These are phyloP conservation scores for Leptographium wingfieldii DNA, from an alignment of 2,329 filamentous ascomycete species.

Conservation along the genomic window DNA sequence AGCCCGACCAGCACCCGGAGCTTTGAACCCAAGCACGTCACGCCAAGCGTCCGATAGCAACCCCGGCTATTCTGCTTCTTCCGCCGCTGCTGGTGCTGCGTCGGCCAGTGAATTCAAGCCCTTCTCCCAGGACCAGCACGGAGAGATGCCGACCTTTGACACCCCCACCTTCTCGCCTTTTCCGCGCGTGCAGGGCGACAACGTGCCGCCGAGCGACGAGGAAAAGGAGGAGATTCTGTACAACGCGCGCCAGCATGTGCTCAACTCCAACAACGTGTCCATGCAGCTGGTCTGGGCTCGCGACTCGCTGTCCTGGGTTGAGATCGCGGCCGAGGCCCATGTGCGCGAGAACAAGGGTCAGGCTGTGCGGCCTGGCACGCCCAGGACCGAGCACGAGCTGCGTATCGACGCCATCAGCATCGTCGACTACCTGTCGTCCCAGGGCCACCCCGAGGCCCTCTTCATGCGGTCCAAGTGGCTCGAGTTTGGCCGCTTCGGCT, in stretches of 20 bases:
- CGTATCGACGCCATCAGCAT: constrained; percentile 84
- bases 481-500: constrained; percentile 93
- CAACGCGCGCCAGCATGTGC: constrained; percentile 66
- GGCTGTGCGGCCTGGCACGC: constrained; percentile 57
- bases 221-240: constrained; percentile 86
- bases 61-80: not conserved
- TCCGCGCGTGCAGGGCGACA: constrained; percentile 72
- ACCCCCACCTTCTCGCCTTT: constrained; percentile 82
- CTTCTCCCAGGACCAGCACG: constrained; percentile 25
- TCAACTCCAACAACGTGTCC: constrained; percentile 87
- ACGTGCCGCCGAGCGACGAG: constrained; percentile 86
- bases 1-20: constrained; percentile 34
- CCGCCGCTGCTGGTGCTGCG: not conserved
- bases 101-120: constrained; percentile 24
- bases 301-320: constrained; percentile 80
- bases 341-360: constrained; percentile 44
- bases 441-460: constrained; percentile 84
- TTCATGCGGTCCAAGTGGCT: constrained; percentile 96
- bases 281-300: constrained; percentile 97
- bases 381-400: constrained; percentile 78
- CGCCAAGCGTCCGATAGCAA: not conserved
- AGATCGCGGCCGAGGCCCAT: constrained; percentile 67
- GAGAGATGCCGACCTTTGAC: constrained; percentile 29
- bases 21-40: not conserved
- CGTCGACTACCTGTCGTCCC: constrained; percentile 76